These are phyloP conservation scores for Eutrema japonicum DNA, from an alignment of 345 rosid genomes.

Conservation along the genomic window DNA sequence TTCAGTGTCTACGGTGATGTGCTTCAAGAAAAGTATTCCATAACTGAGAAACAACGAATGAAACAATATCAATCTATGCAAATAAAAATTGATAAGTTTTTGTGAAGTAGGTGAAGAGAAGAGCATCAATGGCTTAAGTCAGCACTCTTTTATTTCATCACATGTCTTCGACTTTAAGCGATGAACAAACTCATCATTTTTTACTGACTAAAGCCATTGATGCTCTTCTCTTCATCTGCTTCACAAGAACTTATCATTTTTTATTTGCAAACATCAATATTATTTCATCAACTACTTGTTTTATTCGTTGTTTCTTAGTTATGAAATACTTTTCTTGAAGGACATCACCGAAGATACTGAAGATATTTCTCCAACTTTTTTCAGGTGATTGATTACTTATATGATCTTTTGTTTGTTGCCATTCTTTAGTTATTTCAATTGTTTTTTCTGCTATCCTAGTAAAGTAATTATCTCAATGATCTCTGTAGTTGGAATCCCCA, in stretches of 20 bases:
- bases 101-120: no score
- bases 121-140: no score
- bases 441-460: not conserved
- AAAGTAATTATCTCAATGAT: slow-evolving; percentile 11
- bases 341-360: slow-evolving; percentile 61
- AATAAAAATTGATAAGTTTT: not conserved
- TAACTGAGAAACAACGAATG: slow-evolving; percentile 52
- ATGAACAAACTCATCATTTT: no score
- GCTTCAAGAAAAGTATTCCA: slow-evolving; percentile 62
- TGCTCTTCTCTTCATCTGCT: no score
- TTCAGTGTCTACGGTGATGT: slow-evolving; percentile 56
- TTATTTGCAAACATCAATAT: not conserved
- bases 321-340: slow-evolving; percentile 62
- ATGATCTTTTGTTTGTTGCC: not conserved
- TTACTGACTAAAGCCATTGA: no score
- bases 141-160: no score
- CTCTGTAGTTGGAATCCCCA: slow-evolving; percentile 81
- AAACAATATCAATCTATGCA: not conserved
- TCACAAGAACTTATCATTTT: no score
- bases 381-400: slow-evolving; percentile 51
- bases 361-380: slow-evolving; percentile 56
- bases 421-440: not conserved
- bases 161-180: no score
- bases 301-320: slow-evolving; percentile 49
- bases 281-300: not conserved